phyloP scores from a whole-genome alignment of 2,329 filamentous ascomycete genomes.

The Mycocentrospora acerina region DNA sequence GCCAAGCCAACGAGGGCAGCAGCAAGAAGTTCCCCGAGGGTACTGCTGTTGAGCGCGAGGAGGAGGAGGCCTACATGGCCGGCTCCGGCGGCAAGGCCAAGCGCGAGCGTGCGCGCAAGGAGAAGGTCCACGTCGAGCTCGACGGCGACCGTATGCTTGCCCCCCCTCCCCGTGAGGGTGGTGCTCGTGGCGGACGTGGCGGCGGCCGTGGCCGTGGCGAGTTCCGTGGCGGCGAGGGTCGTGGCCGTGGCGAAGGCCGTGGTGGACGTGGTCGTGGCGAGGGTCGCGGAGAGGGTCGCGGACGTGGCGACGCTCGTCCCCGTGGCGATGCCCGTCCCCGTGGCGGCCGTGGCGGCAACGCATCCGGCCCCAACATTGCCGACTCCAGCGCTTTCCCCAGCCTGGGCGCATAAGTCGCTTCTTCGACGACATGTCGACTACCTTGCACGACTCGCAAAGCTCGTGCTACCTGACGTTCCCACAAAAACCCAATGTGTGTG shows the following conservation, averaged over 20 bases:
- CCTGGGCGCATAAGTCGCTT: constrained; percentile 49
- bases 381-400: constrained; percentile 57
- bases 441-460: constrained; percentile 16
- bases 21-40: constrained; percentile 94
- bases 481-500: constrained; percentile 6
- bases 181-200: constrained; percentile 49
- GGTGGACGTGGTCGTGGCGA: constrained; percentile 50
- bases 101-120: constrained; percentile 86
- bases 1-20: constrained; percentile 89
- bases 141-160: constrained; percentile 64
- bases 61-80: constrained; percentile 74
- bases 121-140: constrained; percentile 86
- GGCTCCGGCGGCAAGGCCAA: constrained; percentile 72
- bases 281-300: constrained; percentile 55
- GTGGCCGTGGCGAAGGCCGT: constrained; percentile 50
- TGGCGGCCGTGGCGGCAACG: constrained; percentile 48
- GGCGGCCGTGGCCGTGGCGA: constrained; percentile 52
- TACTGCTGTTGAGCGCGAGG: constrained; percentile 61
- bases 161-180: constrained; percentile 55
- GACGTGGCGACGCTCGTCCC: constrained; percentile 46
- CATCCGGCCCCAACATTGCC: constrained; percentile 49
- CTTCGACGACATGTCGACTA: constrained; percentile 22
- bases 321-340: constrained; percentile 50
- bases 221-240: constrained; percentile 57
- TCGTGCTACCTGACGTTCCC: constrained; percentile 11